phyloP scores from a whole-genome alignment of 495 filamentous ascomycete species.

The Amphirosellinia nigrospora region DNA sequence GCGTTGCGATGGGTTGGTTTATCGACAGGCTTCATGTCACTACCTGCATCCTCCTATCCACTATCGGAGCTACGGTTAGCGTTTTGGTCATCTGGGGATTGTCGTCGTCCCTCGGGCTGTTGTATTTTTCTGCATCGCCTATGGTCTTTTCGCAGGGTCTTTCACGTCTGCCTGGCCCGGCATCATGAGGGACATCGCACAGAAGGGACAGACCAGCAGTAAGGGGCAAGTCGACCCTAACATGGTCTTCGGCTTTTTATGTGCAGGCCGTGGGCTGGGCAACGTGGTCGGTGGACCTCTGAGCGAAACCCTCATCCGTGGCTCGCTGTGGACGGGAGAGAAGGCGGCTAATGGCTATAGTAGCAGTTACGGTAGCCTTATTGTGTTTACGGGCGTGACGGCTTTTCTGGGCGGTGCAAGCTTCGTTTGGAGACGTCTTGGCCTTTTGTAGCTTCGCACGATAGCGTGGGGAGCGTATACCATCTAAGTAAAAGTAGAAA shows the following conservation, averaged over 20 bases:
- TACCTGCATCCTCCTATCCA: conserved; percentile 63
- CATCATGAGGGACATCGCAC: conserved; percentile 56
- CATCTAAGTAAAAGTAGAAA: neutral
- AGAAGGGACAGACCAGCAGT: conserved; percentile 32
- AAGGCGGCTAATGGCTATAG: conserved; percentile 48
- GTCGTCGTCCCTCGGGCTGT: conserved; percentile 54
- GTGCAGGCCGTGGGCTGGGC: conserved; percentile 68
- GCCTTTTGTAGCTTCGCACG: conserved; percentile 24
- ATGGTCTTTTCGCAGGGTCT: conserved; percentile 71
- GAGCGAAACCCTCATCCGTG: conserved; percentile 58
- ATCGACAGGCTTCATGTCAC: conserved; percentile 65
- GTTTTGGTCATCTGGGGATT: conserved; percentile 73
- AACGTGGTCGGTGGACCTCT: conserved; percentile 64
- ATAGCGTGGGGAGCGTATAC: neutral
- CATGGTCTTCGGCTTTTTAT: conserved; percentile 56
- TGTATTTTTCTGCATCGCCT: conserved; percentile 68
- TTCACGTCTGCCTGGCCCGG: conserved; percentile 65
- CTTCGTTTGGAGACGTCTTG: conserved; percentile 55
- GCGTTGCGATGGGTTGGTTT: conserved; percentile 61
- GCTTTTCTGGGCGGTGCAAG: conserved; percentile 58
- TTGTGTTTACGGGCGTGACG: conserved; percentile 64
- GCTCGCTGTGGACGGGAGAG: conserved; percentile 38
- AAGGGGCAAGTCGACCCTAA: conserved; percentile 35
- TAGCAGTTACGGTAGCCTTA: conserved; percentile 59
- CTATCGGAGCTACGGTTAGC: conserved; percentile 60